Evolutionary conservation across 2,329 filamentous ascomycete species (phyloP).

Genomic region (Capronia coronata): DNA sequence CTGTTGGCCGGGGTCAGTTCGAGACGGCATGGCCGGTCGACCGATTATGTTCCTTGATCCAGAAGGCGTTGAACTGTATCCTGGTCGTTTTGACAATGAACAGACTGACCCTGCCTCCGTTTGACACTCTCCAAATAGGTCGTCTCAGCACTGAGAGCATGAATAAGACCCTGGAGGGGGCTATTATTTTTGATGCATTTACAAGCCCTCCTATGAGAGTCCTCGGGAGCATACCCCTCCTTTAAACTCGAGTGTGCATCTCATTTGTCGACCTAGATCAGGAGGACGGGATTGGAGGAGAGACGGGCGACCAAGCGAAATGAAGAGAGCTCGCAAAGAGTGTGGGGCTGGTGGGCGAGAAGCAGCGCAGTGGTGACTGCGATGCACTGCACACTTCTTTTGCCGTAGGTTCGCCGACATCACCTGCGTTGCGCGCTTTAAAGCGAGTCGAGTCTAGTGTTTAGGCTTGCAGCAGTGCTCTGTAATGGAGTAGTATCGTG

Average conservation of each 20-base stretch:
- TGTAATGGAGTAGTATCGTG: conserved; percentile 1
- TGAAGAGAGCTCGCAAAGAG: neutral
- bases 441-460: conserved; percentile 19
- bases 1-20: neutral
- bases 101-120: too few relatives aligned
- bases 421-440: conserved; percentile 12
- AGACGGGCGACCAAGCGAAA: neutral
- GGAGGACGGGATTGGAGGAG: neutral
- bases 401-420: conserved; percentile 12
- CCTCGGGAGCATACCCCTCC: neutral
- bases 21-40: too few relatives aligned
- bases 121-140: too few relatives aligned
- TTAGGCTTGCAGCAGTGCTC: conserved; percentile 13
- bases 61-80: too few relatives aligned
- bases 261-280: neutral
- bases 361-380: neutral
- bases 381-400: conserved; percentile 11
- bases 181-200: too few relatives aligned
- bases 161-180: too few relatives aligned
- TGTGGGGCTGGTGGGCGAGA: neutral
- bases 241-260: neutral
- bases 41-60: too few relatives aligned
- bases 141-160: too few relatives aligned
- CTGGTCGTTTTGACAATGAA: too few relatives aligned
- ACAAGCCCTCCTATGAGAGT: too few relatives aligned